Base-by-base conservation (phyloP, 345 rosid genomes). In the Eucalyptus caleyi region DNA sequence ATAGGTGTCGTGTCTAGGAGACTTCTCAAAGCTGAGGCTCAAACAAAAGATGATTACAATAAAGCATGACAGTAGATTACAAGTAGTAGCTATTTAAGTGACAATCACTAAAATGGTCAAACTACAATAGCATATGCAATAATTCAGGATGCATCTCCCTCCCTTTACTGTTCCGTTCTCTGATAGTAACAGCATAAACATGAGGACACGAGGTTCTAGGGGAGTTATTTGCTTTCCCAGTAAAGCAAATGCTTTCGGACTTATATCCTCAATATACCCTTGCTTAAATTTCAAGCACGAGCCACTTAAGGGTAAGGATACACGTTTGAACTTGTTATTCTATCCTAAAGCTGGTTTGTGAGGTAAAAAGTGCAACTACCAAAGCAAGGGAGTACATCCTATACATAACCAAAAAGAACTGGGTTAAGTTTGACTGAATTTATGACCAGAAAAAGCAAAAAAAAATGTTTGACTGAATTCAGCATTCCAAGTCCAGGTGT, bases 11-110 rank as follows among this genome's bases (percentile, higher is more conserved):
- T 96, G 98, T 92, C 97, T 96, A 3, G 99, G 97, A 51, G 99
- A 97, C 87, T 90, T 94, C 96, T 98, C 99, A 88, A 98, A 98
- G 93, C 99, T 98, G 90, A 89, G 90, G 90, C 34, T 91, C 93
- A 85, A 86, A 90, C 53, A 67, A 87, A 91, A 86, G 60, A 83
- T 14, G 26, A 67, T 53, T 86, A 88, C 24, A 87, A 65, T 13
- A 47, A 86, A 27, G 88, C 50, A 18, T 62, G 60, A 88, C 87
- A 42, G 26, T 60, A 42, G 19, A 62, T 53, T 44, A 23, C 32
- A 87, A 77, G 47, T 21, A 11, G 47, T 11, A 77, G 83, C 83
- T 21, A 77, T 18, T 37, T 77, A 21, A 21, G 83, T 18, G 8
- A 77, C 47, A 77, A 77, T 77, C 83, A 77, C 47, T 19, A 77